Evolutionary conservation across 2,329 filamentous ascomycete genomes (phyloP).

Genomic region (Colletotrichum musae): DNA sequence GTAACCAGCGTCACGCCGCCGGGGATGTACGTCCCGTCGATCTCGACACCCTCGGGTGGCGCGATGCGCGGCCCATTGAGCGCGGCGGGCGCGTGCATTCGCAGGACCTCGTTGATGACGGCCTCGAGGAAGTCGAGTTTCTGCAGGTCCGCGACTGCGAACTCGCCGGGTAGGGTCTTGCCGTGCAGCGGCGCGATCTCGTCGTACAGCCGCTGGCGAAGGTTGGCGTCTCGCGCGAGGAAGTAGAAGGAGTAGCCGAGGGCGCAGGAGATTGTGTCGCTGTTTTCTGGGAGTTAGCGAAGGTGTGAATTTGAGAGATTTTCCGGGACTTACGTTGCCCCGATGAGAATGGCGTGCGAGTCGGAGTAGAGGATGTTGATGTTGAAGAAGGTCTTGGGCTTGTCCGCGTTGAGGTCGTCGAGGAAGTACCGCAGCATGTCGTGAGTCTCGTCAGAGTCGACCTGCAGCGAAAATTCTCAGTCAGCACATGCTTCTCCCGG

Average conservation of each 20-base stretch:
- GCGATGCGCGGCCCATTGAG: constrained; percentile 46
- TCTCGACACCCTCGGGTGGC: constrained; percentile 45
- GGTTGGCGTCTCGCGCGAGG: constrained; percentile 31
- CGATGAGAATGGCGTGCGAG: constrained; percentile 43
- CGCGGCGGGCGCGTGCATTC: constrained; percentile 47
- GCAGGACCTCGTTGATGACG: constrained; percentile 49
- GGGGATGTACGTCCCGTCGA: constrained; percentile 48
- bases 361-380: constrained; percentile 44
- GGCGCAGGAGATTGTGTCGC: constrained; percentile 42
- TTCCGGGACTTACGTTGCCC: constrained; percentile 40
- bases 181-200: constrained; percentile 40
- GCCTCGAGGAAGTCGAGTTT: constrained; percentile 45
- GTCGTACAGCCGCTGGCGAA: constrained; percentile 27
- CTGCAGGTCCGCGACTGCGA: constrained; percentile 42
- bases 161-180: constrained; percentile 41
- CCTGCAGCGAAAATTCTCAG: neutral
- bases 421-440: constrained; percentile 47
- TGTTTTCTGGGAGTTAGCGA: neutral
- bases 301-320: neutral
- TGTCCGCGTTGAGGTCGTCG: constrained; percentile 43
- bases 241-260: constrained; percentile 41
- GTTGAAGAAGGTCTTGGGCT: constrained; percentile 44
- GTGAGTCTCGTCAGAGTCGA: constrained; percentile 42
- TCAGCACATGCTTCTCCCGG: neutral
- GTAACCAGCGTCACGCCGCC: constrained; percentile 40